These are phyloP conservation scores for Nakazawaea laoshanensis DNA, from an alignment of 805 yeast species.

Conservation along the genomic window DNA sequence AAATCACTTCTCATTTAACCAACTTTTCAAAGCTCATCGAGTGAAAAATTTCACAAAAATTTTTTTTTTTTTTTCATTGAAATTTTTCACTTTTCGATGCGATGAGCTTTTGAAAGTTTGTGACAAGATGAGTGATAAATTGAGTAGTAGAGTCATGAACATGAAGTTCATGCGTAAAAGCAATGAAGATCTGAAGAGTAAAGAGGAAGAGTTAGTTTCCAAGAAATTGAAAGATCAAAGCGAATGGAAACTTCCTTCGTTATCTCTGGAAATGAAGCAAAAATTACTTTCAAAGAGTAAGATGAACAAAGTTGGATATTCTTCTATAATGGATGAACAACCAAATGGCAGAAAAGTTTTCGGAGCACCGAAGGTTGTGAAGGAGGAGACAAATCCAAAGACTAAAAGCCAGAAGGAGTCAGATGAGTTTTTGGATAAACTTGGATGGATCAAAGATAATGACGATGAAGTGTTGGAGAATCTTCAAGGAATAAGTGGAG, in stretches of 20 bases:
- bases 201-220: conserved; percentile 24
- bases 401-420: conserved; percentile 11
- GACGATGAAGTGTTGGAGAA: conserved; percentile 7
- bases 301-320: conserved; percentile 20
- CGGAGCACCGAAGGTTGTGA: conserved; percentile 10
- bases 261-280: conserved; percentile 1
- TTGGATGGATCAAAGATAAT: conserved; percentile 12
- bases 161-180: conserved; percentile 68
- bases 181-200: conserved; percentile 23
- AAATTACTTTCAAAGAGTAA: conserved; percentile 16
- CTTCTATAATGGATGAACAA: conserved; percentile 11
- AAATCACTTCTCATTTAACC: conserved; percentile 75
- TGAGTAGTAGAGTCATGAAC: conserved; percentile 69
- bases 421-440: conserved; percentile 10
- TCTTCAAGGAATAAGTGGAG: conserved; percentile 9
- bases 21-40: conserved; percentile 1
- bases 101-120: background rate
- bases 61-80: conserved; percentile 2
- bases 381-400: conserved; percentile 22
- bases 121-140: conserved; percentile 41
- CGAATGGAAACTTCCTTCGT: conserved; percentile 40
- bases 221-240: conserved; percentile 38
- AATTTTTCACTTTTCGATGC: conserved; percentile 5
- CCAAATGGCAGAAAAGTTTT: conserved; percentile 6
- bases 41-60: background rate